These are phyloP conservation scores for Fagus sylvatica DNA, from an alignment of 306 rosid species.

Conservation along the genomic window DNA sequence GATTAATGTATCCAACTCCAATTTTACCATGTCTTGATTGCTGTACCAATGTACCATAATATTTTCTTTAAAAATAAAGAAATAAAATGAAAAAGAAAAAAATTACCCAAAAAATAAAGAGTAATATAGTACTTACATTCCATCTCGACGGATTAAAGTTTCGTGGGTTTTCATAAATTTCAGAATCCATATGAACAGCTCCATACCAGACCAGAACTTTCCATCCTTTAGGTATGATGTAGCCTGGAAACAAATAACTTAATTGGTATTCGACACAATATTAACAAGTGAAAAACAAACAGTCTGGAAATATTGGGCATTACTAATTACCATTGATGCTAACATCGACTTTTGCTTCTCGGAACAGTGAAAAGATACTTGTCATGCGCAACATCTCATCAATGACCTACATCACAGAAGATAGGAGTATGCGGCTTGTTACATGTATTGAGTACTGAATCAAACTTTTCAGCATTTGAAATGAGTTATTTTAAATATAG, in stretches of 20 bases:
- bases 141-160: conserved; percentile 40
- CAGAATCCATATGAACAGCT: conserved; percentile 41
- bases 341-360: conserved; percentile 38
- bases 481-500: too few species aligned
- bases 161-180: conserved; percentile 24
- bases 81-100: neutral
- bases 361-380: conserved; percentile 13
- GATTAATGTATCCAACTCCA: too few species aligned
- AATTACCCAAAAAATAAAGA: neutral
- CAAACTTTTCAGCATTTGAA: neutral
- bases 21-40: too few species aligned
- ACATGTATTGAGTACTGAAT: neutral
- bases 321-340: conserved; percentile 24
- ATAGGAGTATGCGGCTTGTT: neutral
- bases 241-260: conserved; percentile 14
- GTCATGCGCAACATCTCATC: conserved; percentile 32
- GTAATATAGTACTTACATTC: conserved; percentile 21
- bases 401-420: conserved; percentile 19
- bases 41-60: too few species aligned
- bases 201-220: conserved; percentile 29
- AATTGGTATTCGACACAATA: neutral
- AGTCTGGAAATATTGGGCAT: too few species aligned
- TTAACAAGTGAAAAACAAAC: too few species aligned
- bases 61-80: too few species aligned
- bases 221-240: conserved; percentile 41